Percentiles rank a stretch among this genome's conserved stretches.
Conservation (phyloP, 2,329 filamentous ascomycete species). For the Juglanconis sp. region DNA sequence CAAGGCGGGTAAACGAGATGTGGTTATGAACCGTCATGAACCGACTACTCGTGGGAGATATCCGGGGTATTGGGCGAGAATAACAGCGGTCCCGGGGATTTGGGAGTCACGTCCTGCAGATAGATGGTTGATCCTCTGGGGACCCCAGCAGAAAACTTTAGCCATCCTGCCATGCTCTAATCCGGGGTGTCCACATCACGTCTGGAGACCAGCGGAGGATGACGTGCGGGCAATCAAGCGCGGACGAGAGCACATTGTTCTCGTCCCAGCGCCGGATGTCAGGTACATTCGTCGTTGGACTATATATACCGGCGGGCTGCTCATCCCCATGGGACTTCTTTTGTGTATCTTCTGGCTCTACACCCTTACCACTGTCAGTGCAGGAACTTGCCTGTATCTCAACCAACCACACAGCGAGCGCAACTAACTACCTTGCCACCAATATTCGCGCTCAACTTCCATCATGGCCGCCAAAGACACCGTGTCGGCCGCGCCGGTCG, state of each 20-base stretch:
- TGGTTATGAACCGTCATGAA: not conserved
- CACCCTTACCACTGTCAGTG: not conserved
- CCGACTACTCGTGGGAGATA: not conserved
- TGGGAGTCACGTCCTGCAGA: not conserved
- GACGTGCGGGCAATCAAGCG: not conserved
- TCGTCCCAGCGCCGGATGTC: not conserved
- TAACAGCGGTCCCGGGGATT: conserved; percentile 9
- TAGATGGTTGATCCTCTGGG: conserved; percentile 7
- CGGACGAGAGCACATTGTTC: not conserved
- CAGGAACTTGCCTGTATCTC: not conserved
- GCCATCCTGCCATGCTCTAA: conserved; percentile 11
- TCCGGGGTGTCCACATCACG: conserved; percentile 14
- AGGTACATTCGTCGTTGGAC: not conserved
- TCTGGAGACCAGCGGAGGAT: conserved; percentile 1
- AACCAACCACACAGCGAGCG: not conserved
- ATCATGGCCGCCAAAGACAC: conserved; percentile 11
- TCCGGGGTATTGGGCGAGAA: conserved; percentile 17
- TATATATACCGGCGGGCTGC: conserved; percentile 3
- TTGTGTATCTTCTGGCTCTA: not conserved
- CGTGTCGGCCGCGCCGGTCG: conserved; percentile 13
- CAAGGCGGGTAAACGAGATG: not conserved
- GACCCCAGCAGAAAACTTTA: conserved; percentile 9
- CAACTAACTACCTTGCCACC: not conserved
- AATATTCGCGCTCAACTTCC: not conserved
- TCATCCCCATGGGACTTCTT: not conserved